Conservation (phyloP, 129 eudicot species). For the Flaveria trinervia region DNA sequence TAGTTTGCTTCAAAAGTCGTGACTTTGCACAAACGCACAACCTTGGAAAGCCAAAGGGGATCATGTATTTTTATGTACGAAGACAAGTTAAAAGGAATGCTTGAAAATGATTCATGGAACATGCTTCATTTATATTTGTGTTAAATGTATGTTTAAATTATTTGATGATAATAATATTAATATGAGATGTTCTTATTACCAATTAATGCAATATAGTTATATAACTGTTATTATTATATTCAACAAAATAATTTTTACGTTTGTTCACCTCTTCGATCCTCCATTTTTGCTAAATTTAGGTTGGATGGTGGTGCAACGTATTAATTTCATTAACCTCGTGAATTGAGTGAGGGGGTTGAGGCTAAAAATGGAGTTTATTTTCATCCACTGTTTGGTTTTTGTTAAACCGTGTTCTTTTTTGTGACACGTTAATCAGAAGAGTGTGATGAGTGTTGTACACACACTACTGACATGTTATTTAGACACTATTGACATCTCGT, state of each 20-base stretch:
- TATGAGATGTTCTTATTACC: too few species aligned
- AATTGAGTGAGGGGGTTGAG: background rate
- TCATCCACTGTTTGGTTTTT: too few species aligned
- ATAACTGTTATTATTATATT: too few species aligned
- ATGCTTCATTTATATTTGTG: background rate
- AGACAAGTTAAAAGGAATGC: background rate
- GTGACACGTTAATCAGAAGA: too few species aligned
- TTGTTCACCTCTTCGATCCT: constrained; percentile 17
- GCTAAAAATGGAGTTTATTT: too few species aligned
- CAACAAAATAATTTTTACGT: constrained; percentile 3
- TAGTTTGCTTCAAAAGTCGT: background rate
- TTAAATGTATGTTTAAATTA: too few species aligned
- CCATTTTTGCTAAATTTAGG: constrained; percentile 35
- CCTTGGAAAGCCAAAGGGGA: constrained; percentile 24
- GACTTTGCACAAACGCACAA: constrained; percentile 23
- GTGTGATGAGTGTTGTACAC: too few species aligned
- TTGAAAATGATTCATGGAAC: background rate
- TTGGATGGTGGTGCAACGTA: constrained; percentile 10
- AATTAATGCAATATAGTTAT: too few species aligned
- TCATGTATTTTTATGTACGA: constrained; percentile 28
- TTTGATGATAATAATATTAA: too few species aligned
- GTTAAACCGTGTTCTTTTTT: too few species aligned
- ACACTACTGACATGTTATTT: too few species aligned
- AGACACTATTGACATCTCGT: too few species aligned
- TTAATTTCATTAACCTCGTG: constrained; percentile 14